A percentile compares a stretch with the other conserved stretches of the same genome.
phyloP scores from a whole-genome alignment of 805 yeast genomes.

The Candida odintsovae region DNA sequence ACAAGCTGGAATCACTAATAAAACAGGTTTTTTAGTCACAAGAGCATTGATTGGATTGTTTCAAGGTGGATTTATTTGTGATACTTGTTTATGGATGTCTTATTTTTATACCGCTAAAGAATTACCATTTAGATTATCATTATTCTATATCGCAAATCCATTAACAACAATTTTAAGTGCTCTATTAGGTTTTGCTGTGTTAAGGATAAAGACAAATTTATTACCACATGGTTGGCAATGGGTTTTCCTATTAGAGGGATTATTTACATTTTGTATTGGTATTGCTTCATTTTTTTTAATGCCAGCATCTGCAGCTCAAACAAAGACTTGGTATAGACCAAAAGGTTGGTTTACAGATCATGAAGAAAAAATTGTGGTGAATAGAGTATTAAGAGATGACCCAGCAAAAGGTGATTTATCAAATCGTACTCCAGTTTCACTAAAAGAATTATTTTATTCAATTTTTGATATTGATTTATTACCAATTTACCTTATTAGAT shows the following conservation, averaged over 20 bases:
- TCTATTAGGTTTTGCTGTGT: slow-evolving; percentile 48
- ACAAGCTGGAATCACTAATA: slow-evolving; percentile 40
- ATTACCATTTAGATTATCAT: slow-evolving; percentile 51
- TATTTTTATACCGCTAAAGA: slow-evolving; percentile 61
- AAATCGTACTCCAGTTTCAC: slow-evolving; percentile 47
- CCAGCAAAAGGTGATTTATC: slow-evolving; percentile 63
- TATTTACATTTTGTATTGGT: slow-evolving; percentile 51
- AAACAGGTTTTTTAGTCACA: slow-evolving; percentile 38
- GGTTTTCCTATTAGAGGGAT: slow-evolving; percentile 61
- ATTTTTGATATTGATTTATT: slow-evolving; percentile 46
- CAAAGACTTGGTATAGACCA: slow-evolving; percentile 42
- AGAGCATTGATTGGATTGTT: slow-evolving; percentile 47
- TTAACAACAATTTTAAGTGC: slow-evolving; percentile 41
- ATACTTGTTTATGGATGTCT: slow-evolving; percentile 56
- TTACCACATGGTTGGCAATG: slow-evolving; percentile 59
- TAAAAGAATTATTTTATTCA: slow-evolving; percentile 33
- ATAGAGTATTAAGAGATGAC: slow-evolving; percentile 56
- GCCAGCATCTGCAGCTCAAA: slow-evolving; percentile 55
- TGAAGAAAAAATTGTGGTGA: slow-evolving; percentile 54
- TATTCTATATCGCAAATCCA: slow-evolving; percentile 54
- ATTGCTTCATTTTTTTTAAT: slow-evolving; percentile 38
- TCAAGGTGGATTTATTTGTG: slow-evolving; percentile 69
- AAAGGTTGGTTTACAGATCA: slow-evolving; percentile 50
- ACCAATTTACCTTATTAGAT: slow-evolving; percentile 50
- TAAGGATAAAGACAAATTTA: slow-evolving; percentile 41